Base-by-base conservation (phyloP, 768 basidiomycete species). In the Termitomyces sp. region DNA sequence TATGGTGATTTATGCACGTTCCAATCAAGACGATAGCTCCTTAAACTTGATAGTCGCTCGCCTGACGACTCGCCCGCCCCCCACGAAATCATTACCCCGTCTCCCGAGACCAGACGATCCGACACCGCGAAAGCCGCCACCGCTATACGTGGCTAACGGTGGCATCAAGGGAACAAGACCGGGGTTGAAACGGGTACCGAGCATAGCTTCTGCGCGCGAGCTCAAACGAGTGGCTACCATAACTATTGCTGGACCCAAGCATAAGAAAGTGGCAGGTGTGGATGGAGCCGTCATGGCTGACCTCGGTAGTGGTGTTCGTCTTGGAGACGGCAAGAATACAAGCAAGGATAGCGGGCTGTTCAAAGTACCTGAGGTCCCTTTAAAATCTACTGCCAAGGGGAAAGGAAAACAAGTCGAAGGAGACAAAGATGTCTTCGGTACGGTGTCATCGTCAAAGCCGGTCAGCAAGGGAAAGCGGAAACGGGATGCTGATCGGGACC, bases 31-130 rank as follows among this genome's bases (percentile, higher is more conserved):
- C 59, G 49, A 53, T 54, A 53, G 45, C 51, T 69, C 32, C 0
- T 66, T 88, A 21, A 71, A 74, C 31, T 73, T 89, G 46, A 63
- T 74, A 17, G 87, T 87, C 7, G 86, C 82, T 0, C 82, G 85
- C 40, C 77, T 89, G 58, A 74, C 77, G 73, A 40, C 66, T 79
- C 63, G 65, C 69, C 16, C 45, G 19, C 64, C 62, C 21, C 75
- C 73, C 1, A 14, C 53, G 7, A 60, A 68, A 34, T 68, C 77
- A 10, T 64, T 63, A 2, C 59, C 65, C 6, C 74, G 81, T 6
- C 66, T 74, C 0, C 86, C 86, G 4, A 77, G 90, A 35, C 90
- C 90, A 0, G 90, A 92, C 59, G 90, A 92, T 59, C 90, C 89
- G 0, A 89, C 85, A 5, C 90, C 90, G 8, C 86, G 90, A 17